Percentiles rank a stretch among this genome's conserved stretches.
These are phyloP conservation scores for Tylopilus subfusipes DNA, from an alignment of 768 basidiomycete species.

Conservation along the genomic window DNA sequence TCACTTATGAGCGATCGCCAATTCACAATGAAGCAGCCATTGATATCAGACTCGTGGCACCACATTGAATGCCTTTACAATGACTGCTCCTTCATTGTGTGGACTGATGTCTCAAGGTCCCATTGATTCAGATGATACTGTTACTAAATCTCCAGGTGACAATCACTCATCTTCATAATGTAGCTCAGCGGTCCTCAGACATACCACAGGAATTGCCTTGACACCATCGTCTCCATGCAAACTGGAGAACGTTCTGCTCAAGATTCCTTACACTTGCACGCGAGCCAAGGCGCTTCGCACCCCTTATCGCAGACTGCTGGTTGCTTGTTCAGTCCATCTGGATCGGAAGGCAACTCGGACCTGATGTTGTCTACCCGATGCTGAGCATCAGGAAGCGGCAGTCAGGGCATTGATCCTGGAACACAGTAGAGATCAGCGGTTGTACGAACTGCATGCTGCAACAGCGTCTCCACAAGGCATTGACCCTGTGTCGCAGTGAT, in stretches of 20 bases:
- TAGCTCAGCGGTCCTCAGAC: not conserved
- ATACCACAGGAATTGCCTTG: not conserved
- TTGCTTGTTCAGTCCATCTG: too few relatives aligned
- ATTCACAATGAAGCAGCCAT: too few relatives aligned
- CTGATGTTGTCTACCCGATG: too few relatives aligned
- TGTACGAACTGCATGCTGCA: not conserved
- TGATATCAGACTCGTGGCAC: too few relatives aligned
- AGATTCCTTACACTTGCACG: not conserved
- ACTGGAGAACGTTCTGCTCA: not conserved
- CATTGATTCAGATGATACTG: not conserved
- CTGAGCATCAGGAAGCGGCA: slow-evolving; percentile 1
- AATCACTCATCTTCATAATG: not conserved
- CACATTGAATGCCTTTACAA: too few relatives aligned
- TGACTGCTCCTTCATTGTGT: too few relatives aligned
- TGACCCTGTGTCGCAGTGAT: not conserved
- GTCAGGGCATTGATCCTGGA: slow-evolving; percentile 1
- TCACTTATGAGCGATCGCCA: too few relatives aligned
- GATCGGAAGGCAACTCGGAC: too few relatives aligned
- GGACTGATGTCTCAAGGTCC: too few relatives aligned
- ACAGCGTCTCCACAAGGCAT: not conserved
- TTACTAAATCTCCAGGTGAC: not conserved
- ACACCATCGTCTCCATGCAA: not conserved
- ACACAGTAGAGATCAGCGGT: not conserved
- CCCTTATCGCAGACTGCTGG: too few relatives aligned
- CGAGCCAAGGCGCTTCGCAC: too few relatives aligned